phyloP scores from a whole-genome alignment of 2,329 filamentous ascomycete species.

The Myriosclerotinia curreyana region DNA sequence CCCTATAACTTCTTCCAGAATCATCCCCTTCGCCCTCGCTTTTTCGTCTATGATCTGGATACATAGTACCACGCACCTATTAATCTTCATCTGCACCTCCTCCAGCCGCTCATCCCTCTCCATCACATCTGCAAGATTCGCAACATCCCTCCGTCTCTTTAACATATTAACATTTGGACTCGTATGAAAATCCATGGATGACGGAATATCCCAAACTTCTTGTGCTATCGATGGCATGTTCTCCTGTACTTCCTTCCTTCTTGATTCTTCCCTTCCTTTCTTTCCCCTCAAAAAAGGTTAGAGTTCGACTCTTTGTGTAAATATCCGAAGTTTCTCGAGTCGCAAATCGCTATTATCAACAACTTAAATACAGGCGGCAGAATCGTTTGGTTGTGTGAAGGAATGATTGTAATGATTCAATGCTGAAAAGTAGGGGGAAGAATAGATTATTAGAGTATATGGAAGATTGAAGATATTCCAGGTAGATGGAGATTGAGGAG shows the following conservation, averaged over 20 bases:
- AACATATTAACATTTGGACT: conserved; percentile 16
- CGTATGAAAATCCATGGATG: conserved; percentile 16
- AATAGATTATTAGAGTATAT: too few relatives aligned
- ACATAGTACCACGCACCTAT: conserved; percentile 17
- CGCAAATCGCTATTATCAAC: not conserved
- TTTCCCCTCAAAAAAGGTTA: not conserved
- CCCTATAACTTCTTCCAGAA: not conserved
- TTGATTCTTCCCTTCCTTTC: not conserved
- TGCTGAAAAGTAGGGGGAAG: too few relatives aligned
- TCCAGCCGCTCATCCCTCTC: not conserved
- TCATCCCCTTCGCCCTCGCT: not conserved
- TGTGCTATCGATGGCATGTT: conserved; percentile 35
- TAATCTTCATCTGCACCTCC: conserved; percentile 23
- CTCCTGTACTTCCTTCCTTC: not conserved
- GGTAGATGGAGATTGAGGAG: not conserved
- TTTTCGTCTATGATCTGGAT: too few relatives aligned
- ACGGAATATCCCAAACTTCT: conserved; percentile 20
- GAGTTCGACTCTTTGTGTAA: not conserved
- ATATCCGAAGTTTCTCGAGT: not conserved
- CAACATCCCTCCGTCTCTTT: conserved; percentile 33
- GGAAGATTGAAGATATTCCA: not conserved
- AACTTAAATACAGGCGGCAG: not conserved
- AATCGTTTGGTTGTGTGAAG: not conserved
- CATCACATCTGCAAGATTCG: conserved; percentile 16
- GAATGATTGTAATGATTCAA: too few relatives aligned